Evolutionary conservation across 495 filamentous ascomycete genomes (phyloP).

Genomic region (Neurospora cerealis): DNA sequence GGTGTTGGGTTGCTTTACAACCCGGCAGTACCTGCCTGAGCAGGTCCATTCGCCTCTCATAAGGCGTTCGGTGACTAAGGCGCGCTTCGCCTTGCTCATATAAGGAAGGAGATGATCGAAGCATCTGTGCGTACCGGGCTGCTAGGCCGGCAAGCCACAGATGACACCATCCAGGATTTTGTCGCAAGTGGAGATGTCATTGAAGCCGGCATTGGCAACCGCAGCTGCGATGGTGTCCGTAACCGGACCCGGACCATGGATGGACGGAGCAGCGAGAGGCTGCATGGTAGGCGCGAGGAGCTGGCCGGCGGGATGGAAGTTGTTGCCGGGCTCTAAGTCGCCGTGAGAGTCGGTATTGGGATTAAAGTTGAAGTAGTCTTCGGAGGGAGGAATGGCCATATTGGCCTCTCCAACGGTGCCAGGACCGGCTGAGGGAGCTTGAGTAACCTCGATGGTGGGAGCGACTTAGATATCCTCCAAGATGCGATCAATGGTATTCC

Average conservation of each 20-base stretch:
- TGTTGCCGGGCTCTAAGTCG: no score
- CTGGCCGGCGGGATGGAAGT: background rate
- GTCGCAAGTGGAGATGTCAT: background rate
- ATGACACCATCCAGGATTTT: background rate
- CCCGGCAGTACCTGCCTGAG: background rate
- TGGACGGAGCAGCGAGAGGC: background rate
- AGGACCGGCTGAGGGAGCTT: no score
- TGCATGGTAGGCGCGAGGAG: background rate
- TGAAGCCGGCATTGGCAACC: background rate
- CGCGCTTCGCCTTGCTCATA: background rate
- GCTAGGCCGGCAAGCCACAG: background rate
- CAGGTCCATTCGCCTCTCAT: background rate
- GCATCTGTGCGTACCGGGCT: background rate
- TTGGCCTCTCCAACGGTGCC: no score
- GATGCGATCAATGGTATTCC: no score
- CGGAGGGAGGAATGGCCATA: no score
- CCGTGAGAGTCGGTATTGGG: no score
- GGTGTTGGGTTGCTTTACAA: background rate
- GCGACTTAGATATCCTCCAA: no score
- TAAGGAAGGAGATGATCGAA: no score
- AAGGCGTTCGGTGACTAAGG: background rate
- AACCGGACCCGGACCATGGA: background rate
- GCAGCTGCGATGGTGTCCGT: background rate
- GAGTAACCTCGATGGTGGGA: no score
- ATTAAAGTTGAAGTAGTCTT: no score